These are phyloP conservation scores for Pseudocercospora fuligena DNA, from an alignment of 2,329 filamentous ascomycete species.

Conservation along the genomic window DNA sequence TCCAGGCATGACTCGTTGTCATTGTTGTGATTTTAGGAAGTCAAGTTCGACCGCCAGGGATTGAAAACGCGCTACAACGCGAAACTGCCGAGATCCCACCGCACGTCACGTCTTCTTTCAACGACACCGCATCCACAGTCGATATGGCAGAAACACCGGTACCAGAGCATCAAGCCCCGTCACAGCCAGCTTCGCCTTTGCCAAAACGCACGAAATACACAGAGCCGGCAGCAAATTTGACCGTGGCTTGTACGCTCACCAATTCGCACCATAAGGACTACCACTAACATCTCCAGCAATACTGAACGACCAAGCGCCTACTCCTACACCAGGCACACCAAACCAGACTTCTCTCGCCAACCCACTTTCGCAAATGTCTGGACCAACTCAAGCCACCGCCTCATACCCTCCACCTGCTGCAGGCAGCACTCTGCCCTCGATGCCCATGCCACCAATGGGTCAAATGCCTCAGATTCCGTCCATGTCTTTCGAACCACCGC, in stretches of 20 bases:
- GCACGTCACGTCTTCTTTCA: constrained; percentile 11
- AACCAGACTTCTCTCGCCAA: constrained; percentile 31
- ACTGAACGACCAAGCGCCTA: constrained; percentile 42
- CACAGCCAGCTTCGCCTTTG: constrained; percentile 72
- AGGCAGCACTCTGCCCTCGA: constrained; percentile 7
- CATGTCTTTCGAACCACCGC: constrained; percentile 43
- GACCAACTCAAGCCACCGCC: constrained; percentile 23
- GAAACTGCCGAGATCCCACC: background rate
- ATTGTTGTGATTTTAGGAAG: background rate
- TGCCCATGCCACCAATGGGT: constrained; percentile 10
- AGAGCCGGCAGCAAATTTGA: constrained; percentile 45
- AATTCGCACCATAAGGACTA: background rate
- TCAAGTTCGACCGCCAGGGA: background rate
- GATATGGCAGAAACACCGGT: constrained; percentile 42
- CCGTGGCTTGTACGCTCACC: constrained; percentile 40
- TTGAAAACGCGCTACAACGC: background rate
- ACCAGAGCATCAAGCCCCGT: constrained; percentile 55
- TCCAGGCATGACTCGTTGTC: background rate
- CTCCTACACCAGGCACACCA: constrained; percentile 41
- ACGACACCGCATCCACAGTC: constrained; percentile 5
- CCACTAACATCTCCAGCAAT: constrained; percentile 35
- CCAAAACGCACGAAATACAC: constrained; percentile 78
- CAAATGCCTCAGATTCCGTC: constrained; percentile 35
- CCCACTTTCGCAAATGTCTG: constrained; percentile 32
- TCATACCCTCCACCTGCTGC: constrained; percentile 14